Conservation (phyloP, 73 alveolate species). For the Paramecium biaurelia region DNA sequence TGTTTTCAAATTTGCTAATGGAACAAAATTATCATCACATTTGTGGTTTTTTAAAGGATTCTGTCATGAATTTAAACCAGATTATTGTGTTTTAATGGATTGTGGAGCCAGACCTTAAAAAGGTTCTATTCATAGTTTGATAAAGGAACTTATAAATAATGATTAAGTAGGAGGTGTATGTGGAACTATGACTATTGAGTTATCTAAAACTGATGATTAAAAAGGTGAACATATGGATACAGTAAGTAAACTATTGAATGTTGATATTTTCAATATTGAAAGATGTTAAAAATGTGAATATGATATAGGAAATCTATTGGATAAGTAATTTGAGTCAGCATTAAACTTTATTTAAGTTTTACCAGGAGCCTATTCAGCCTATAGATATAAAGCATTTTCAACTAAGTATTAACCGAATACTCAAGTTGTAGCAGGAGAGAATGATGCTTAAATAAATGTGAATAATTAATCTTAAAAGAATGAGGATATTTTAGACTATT, state of each 20-base stretch:
- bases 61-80: conserved; percentile 55
- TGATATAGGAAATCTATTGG: conserved; percentile 64
- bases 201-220: not conserved
- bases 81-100: conserved; percentile 59
- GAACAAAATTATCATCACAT: conserved; percentile 56
- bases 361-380: conserved; percentile 74
- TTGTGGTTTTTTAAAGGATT: conserved; percentile 68
- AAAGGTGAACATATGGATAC: not conserved
- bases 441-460: not conserved
- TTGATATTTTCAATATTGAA: not conserved
- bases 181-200: conserved; percentile 45
- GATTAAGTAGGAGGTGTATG: conserved; percentile 52
- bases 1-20: conserved; percentile 58
- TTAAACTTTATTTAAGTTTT: conserved; percentile 65
- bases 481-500: not conserved
- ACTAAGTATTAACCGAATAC: not conserved
- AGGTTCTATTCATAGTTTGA: not conserved
- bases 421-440: not conserved
- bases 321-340: conserved; percentile 63
- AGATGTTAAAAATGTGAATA: conserved; percentile 56
- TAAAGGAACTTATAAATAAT: not conserved
- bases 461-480: too few species aligned
- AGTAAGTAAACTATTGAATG: not conserved
- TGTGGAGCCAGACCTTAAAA: conserved; percentile 48
- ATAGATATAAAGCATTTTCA: conserved; percentile 62